Conservation (phyloP, 345 rosid genomes). For the Populus davidiana region DNA sequence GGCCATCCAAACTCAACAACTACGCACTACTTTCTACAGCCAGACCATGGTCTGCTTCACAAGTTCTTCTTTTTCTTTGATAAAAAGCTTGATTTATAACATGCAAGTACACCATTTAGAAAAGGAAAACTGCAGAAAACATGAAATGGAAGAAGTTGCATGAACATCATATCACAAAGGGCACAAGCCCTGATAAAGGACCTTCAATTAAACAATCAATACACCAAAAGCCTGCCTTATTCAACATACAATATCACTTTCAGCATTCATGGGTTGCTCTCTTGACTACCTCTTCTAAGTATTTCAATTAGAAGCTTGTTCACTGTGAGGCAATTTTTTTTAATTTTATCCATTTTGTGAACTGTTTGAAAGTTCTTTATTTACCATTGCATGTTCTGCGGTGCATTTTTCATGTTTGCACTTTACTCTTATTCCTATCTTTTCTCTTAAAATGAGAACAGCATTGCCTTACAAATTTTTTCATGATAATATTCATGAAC, state of each 20-base stretch:
- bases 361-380: neutral
- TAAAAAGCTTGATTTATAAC: no score
- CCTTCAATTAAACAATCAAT: neutral
- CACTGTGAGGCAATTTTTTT: neutral
- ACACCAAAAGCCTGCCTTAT: neutral
- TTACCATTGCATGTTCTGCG: no score
- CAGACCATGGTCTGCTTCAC: no score
- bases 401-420: neutral
- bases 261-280: neutral
- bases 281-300: neutral
- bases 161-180: neutral
- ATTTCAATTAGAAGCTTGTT: neutral
- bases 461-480: neutral
- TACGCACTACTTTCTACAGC: no score
- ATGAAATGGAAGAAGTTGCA: neutral
- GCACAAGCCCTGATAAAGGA: neutral
- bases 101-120: neutral
- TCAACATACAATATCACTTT: neutral
- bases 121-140: neutral
- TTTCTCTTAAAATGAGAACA: neutral
- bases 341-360: neutral
- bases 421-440: neutral
- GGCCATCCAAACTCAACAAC: no score
- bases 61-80: no score
- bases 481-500: neutral